These are phyloP conservation scores for Pythium dissimile DNA, from an alignment of 352 stramenopile genomes.

Conservation along the genomic window DNA sequence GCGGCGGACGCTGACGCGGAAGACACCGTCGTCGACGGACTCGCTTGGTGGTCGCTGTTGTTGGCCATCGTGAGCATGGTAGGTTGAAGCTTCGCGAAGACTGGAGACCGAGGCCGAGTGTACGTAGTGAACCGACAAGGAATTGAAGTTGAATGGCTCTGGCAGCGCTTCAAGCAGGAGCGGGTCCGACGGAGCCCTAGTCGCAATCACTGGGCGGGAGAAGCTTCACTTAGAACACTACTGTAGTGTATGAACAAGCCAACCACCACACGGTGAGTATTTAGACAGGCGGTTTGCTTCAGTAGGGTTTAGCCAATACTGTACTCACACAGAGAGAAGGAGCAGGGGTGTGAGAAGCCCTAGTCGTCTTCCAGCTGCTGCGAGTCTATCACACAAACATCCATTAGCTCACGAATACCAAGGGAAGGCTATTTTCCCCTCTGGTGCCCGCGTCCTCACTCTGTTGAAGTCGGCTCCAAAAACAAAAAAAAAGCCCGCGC, in stretches of 20 bases:
- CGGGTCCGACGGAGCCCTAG: neutral
- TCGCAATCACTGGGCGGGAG: neutral
- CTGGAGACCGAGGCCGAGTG: neutral
- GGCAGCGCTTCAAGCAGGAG: constrained; percentile 60
- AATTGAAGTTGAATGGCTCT: constrained; percentile 82
- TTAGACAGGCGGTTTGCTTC: no score
- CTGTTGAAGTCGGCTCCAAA: constrained; percentile 35
- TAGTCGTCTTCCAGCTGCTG: constrained; percentile 7
- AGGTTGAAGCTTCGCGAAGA: constrained; percentile 5
- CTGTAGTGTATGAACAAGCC: no score
- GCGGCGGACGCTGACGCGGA: neutral
- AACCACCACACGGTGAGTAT: no score
- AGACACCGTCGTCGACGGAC: constrained; percentile 4
- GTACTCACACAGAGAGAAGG: neutral
- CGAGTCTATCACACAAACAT: neutral
- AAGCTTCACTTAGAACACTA: no score
- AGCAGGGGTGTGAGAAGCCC: neutral
- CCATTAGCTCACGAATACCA: neutral
- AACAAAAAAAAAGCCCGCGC: constrained; percentile 38
- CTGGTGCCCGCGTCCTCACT: constrained; percentile 11
- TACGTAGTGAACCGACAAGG: neutral
- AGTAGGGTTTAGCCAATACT: no score
- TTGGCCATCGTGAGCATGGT: constrained; percentile 66
- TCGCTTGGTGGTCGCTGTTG: constrained; percentile 24
- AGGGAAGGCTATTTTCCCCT: no score